phyloP scores from a whole-genome alignment of 129 eudicot species.

The Solidago caesia region DNA sequence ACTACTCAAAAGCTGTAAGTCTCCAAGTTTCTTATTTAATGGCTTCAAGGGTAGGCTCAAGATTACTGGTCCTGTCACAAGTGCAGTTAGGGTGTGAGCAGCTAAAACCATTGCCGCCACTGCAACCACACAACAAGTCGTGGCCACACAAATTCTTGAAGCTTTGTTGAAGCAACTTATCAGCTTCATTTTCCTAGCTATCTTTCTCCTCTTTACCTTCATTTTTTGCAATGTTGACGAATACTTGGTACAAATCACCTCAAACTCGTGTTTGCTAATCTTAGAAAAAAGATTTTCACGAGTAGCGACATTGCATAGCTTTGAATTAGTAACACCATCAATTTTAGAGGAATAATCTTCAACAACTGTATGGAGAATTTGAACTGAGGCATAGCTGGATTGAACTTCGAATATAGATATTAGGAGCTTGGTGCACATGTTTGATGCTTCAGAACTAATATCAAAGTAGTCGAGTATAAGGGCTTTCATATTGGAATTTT shows the following conservation, averaged over 20 bases:
- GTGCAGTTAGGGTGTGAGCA: slow-evolving; percentile 46
- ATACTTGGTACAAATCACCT: slow-evolving; percentile 32
- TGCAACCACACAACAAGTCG: slow-evolving; percentile 43
- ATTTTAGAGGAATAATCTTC: slow-evolving; percentile 17
- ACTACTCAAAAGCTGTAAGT: slow-evolving; percentile 30
- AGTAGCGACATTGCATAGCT: slow-evolving; percentile 22
- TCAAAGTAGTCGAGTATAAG: slow-evolving; percentile 46
- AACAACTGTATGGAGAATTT: slow-evolving; percentile 11
- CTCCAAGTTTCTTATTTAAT: slow-evolving; percentile 42
- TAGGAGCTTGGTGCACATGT: slow-evolving; percentile 46
- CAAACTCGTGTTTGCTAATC: slow-evolving; percentile 37
- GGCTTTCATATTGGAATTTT: slow-evolving; percentile 33
- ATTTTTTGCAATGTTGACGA: slow-evolving; percentile 38
- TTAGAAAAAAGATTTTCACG: slow-evolving; percentile 25
- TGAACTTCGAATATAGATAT: slow-evolving; percentile 38
- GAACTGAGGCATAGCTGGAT: slow-evolving; percentile 30
- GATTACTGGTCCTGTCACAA: slow-evolving; percentile 48
- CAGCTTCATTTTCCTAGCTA: slow-evolving; percentile 37
- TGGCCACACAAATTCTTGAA: slow-evolving; percentile 43
- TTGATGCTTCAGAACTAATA: slow-evolving; percentile 57
- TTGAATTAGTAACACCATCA: slow-evolving; percentile 2
- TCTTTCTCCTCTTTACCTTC: slow-evolving; percentile 38
- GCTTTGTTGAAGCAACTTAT: slow-evolving; percentile 52
- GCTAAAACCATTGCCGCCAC: slow-evolving; percentile 46
- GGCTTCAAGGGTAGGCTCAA: slow-evolving; percentile 48